These are phyloP conservation scores for Peronosclerospora sorghi DNA, from an alignment of 352 stramenopile species.

Conservation along the genomic window DNA sequence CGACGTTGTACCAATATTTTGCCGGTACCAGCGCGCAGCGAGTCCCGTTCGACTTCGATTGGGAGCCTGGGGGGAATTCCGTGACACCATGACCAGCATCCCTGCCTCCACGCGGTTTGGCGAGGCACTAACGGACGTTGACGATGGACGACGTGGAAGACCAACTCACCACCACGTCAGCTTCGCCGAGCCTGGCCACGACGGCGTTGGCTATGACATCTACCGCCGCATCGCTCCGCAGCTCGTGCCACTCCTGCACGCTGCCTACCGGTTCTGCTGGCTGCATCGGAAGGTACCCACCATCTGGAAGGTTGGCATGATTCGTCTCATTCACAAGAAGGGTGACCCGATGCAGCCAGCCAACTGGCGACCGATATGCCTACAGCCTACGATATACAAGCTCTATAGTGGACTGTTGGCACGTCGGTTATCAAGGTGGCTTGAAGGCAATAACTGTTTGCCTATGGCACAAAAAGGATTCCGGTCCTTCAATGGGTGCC, in stretches of 20 bases:
- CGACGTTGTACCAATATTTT: neutral
- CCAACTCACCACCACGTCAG: constrained; percentile 1
- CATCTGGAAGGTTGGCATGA: constrained; percentile 16
- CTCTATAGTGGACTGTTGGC: constrained; percentile 15
- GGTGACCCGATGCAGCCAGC: constrained; percentile 1
- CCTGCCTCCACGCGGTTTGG: neutral
- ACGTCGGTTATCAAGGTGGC: constrained; percentile 4
- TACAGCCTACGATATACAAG: constrained; percentile 25
- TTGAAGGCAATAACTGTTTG: neutral
- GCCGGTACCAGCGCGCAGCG: neutral
- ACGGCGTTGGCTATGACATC: constrained; percentile 15
- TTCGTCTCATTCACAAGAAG: constrained; percentile 27
- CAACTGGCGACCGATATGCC: constrained; percentile 25
- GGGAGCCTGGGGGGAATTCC: neutral
- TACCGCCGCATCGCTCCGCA: constrained; percentile 1
- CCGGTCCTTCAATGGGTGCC: constrained; percentile 7
- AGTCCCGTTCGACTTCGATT: neutral
- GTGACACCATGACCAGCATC: neutral
- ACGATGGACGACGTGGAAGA: constrained; percentile 15
- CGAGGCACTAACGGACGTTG: neutral
- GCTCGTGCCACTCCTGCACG: constrained; percentile 11
- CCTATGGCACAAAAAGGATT: constrained; percentile 15
- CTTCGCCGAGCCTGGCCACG: constrained; percentile 5
- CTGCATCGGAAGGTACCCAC: constrained; percentile 4
- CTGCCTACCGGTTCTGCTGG: constrained; percentile 13